phyloP scores from a whole-genome alignment of 306 rosid species.

The Pterocarpus santalinus region DNA sequence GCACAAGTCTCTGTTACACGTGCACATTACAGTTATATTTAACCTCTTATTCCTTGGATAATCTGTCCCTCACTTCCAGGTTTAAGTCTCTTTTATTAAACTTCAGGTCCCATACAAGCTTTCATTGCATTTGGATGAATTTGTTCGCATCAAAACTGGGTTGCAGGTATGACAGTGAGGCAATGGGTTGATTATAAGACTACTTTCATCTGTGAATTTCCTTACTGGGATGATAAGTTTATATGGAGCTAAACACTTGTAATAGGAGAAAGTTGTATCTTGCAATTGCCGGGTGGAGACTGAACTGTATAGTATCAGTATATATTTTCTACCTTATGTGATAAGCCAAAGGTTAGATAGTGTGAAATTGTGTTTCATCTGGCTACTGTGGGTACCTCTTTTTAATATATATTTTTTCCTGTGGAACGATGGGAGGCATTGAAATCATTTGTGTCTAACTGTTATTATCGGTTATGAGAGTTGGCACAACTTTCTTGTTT shows the following conservation, averaged over 20 bases:
- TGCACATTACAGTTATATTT: slow-evolving; percentile 11
- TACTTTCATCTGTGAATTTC: slow-evolving; percentile 28
- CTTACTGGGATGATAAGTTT: slow-evolving; percentile 11
- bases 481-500: neutral
- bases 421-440: neutral
- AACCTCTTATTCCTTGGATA: slow-evolving; percentile 31
- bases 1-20: slow-evolving; percentile 8
- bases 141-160: slow-evolving; percentile 83
- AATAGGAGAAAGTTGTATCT: slow-evolving; percentile 5
- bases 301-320: neutral
- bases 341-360: slow-evolving; percentile 30
- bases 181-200: slow-evolving; percentile 11
- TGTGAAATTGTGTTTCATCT: slow-evolving; percentile 37
- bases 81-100: slow-evolving; percentile 43
- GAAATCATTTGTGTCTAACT: slow-evolving; percentile 10
- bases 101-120: slow-evolving; percentile 77
- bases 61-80: neutral
- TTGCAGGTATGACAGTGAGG: slow-evolving; percentile 69
- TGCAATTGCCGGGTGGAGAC: neutral
- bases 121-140: slow-evolving; percentile 76
- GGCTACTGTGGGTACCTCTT: slow-evolving; percentile 12
- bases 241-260: slow-evolving; percentile 12
- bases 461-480: slow-evolving; percentile 12
- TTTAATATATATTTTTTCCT: neutral
- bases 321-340: slow-evolving; percentile 32